phyloP scores from a whole-genome alignment of 352 stramenopile species.

The Thalassiosira hispida region DNA sequence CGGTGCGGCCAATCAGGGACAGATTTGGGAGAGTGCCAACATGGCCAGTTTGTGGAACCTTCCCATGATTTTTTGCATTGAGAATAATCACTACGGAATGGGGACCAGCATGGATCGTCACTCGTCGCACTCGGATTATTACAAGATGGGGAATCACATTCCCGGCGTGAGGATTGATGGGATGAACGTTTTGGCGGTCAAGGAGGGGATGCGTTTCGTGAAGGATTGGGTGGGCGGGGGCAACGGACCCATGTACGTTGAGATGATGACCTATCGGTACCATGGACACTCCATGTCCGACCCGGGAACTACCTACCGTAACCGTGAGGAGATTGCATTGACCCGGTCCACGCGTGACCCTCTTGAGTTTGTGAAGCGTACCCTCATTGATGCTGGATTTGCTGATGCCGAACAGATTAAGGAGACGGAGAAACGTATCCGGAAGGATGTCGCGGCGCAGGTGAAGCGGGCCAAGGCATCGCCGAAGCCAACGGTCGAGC shows the following conservation, averaged over 20 bases:
- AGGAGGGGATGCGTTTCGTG: constrained; percentile 95
- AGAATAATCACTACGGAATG: constrained; percentile 99
- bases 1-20: constrained; percentile 98
- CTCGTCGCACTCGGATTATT: constrained; percentile 98
- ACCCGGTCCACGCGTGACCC: constrained; percentile 98
- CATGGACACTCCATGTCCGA: constrained; percentile 99
- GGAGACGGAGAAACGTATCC: constrained; percentile 98
- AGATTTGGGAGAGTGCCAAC: constrained; percentile 94
- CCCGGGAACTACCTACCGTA: constrained; percentile 99
- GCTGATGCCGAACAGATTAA: constrained; percentile 98
- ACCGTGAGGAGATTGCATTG: constrained; percentile 99
- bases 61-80: constrained; percentile 99
- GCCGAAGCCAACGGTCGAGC: constrained; percentile 81
- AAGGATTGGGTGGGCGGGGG: constrained; percentile 94
- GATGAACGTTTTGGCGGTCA: constrained; percentile 98
- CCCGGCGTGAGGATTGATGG: constrained; percentile 98
- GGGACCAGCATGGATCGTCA: constrained; percentile 97
- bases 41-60: constrained; percentile 99
- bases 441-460: constrained; percentile 96
- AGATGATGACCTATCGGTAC: constrained; percentile 99
- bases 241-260: constrained; percentile 99
- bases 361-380: constrained; percentile 98
- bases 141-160: constrained; percentile 99
- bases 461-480: constrained; percentile 81
- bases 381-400: constrained; percentile 93